A percentile compares a stretch with the other conserved stretches of the same genome.
phyloP scores from a whole-genome alignment of 164 flowering plant species.

The Paratinospora sagittata region DNA sequence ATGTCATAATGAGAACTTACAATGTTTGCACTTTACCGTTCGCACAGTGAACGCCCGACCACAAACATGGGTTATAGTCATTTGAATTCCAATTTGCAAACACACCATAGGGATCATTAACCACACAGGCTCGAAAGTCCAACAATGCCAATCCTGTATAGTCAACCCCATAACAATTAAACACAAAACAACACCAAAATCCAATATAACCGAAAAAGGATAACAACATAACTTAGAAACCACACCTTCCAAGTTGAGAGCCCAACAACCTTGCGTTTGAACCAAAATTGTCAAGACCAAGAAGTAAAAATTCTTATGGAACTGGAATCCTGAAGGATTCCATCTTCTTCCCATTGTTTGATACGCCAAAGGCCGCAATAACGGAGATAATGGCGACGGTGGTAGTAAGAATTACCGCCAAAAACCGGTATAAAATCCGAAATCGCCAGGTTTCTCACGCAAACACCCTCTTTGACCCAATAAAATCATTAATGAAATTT shows the following conservation, averaged over 20 bases:
- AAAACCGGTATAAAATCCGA: slow-evolving; percentile 29
- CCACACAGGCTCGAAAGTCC: slow-evolving; percentile 48
- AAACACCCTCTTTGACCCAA: slow-evolving; percentile 16
- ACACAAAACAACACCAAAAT: not conserved
- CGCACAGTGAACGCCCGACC: slow-evolving; percentile 72
- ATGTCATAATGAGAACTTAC: slow-evolving; percentile 40
- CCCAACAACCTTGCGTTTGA: slow-evolving; percentile 27
- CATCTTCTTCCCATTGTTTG: slow-evolving; percentile 58
- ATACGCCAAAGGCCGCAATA: slow-evolving; percentile 21
- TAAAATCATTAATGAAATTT: not conserved
- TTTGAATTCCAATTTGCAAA: slow-evolving; percentile 62
- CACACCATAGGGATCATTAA: slow-evolving; percentile 56
- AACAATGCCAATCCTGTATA: slow-evolving; percentile 62
- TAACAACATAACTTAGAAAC: not conserved
- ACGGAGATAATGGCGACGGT: slow-evolving; percentile 17
- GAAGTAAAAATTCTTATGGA: slow-evolving; percentile 19
- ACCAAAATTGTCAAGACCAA: slow-evolving; percentile 29
- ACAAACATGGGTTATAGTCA: slow-evolving; percentile 55
- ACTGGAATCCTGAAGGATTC: slow-evolving; percentile 37
- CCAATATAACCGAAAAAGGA: not conserved
- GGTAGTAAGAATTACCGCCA: slow-evolving; percentile 24
- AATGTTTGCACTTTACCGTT: slow-evolving; percentile 54
- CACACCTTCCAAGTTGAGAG: slow-evolving; percentile 64
- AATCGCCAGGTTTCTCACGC: slow-evolving; percentile 48
- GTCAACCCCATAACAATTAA: slow-evolving; percentile 5